phyloP scores from a whole-genome alignment of 371 early-diverging fungal species.

The Mortierella sp. region DNA sequence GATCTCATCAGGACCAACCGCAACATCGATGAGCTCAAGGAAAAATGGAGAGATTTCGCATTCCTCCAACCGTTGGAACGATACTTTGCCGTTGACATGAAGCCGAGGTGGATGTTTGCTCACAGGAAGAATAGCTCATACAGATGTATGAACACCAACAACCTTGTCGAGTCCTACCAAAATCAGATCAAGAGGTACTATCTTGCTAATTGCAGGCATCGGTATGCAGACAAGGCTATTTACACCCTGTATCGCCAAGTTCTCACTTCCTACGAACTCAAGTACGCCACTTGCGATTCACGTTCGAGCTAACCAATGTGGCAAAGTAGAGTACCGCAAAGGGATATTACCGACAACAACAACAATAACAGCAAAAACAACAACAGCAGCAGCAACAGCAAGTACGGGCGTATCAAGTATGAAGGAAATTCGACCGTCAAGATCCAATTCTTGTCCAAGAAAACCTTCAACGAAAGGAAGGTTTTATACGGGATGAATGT shows the following conservation, averaged over 20 bases:
- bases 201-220: not conserved
- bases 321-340: no score
- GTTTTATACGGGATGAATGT: no score
- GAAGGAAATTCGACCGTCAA: no score
- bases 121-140: not conserved
- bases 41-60: slow-evolving; percentile 3
- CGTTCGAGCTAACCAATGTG: no score
- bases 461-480: no score
- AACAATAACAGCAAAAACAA: no score
- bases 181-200: not conserved
- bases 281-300: not conserved
- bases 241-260: not conserved
- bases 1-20: not conserved
- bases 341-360: no score
- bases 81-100: slow-evolving; percentile 8
- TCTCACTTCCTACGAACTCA: not conserved
- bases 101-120: slow-evolving; percentile 2
- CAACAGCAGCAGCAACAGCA: no score
- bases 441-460: no score
- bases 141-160: not conserved
- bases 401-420: no score
- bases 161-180: slow-evolving; percentile 5
- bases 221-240: not conserved
- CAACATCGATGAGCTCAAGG: not conserved
- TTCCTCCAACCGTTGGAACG: not conserved